Evolutionary conservation across 106 monocot species (phyloP).

Genomic region (Agapanthus africanus): DNA sequence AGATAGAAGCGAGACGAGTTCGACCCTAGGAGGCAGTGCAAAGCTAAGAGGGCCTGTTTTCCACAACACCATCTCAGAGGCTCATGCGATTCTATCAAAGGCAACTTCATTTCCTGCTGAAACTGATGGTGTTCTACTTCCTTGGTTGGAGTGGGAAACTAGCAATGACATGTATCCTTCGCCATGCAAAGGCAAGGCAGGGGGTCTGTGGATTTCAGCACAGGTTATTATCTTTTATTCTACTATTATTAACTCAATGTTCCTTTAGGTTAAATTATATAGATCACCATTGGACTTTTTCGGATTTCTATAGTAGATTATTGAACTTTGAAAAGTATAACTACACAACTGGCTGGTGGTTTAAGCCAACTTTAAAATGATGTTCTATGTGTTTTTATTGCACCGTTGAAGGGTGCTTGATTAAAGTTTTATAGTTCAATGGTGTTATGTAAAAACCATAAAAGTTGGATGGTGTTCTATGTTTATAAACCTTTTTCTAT

Average conservation of each 20-base stretch:
- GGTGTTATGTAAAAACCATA: too few relatives aligned
- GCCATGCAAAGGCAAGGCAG: conserved; percentile 32
- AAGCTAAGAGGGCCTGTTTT: conserved; percentile 17
- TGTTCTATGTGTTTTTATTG: too few relatives aligned
- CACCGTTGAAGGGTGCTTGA: too few relatives aligned
- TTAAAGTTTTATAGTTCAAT: too few relatives aligned
- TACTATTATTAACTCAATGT: neutral
- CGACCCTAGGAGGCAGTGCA: conserved; percentile 32
- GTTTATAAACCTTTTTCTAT: too few relatives aligned
- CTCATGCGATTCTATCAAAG: conserved; percentile 18
- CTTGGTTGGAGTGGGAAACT: conserved; percentile 98
- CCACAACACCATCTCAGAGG: conserved; percentile 20
- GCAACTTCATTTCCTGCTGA: conserved; percentile 26
- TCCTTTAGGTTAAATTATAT: neutral
- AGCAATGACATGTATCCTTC: conserved; percentile 38
- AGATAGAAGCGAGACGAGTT: conserved; percentile 87
- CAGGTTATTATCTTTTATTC: conserved; percentile 5
- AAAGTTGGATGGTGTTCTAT: too few relatives aligned
- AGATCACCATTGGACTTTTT: too few relatives aligned
- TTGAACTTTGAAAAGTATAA: too few relatives aligned
- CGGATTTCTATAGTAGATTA: too few relatives aligned
- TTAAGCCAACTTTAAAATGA: too few relatives aligned
- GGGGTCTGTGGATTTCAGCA: neutral
- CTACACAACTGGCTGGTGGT: too few relatives aligned
- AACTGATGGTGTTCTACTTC: conserved; percentile 74